Percentiles rank a stretch among this genome's conserved stretches.
Evolutionary conservation across 2,329 filamentous ascomycete species (phyloP).

Genomic region (Exutisphaerella laricina): DNA sequence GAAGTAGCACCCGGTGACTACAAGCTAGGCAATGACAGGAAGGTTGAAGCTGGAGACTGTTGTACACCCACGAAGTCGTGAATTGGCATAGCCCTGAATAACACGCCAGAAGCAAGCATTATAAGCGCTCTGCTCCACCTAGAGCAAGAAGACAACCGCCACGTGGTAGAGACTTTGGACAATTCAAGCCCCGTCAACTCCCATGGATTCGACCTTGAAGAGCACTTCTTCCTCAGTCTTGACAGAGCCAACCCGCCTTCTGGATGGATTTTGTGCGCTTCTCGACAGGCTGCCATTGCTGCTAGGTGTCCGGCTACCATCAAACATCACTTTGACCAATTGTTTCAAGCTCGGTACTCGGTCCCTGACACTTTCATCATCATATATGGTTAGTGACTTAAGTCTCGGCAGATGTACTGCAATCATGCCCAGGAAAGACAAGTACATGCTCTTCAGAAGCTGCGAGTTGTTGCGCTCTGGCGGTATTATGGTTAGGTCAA

Average conservation of each 20-base stretch:
- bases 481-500: constrained; percentile 19
- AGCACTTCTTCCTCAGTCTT: neutral
- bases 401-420: constrained; percentile 18
- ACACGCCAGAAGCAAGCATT: no score
- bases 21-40: constrained; percentile 12
- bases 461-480: constrained; percentile 20
- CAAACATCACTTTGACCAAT: constrained; percentile 15
- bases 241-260: neutral
- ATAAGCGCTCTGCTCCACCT: no score
- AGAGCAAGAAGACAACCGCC: neutral
- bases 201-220: constrained; percentile 2
- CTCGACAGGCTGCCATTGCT: neutral
- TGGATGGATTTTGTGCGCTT: neutral
- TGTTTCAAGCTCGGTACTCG: constrained; percentile 16
- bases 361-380: constrained; percentile 12
- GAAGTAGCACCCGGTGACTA: constrained; percentile 11
- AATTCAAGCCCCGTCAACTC: neutral
- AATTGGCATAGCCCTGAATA: no score
- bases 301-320: neutral
- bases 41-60: constrained; percentile 17
- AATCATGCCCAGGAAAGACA: constrained; percentile 23
- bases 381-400: constrained; percentile 15
- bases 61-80: constrained; percentile 14
- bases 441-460: constrained; percentile 24
- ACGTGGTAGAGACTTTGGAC: neutral